These are phyloP conservation scores for Persicaria tinctoria DNA, from an alignment of 148 eudicot genomes.

Conservation along the genomic window DNA sequence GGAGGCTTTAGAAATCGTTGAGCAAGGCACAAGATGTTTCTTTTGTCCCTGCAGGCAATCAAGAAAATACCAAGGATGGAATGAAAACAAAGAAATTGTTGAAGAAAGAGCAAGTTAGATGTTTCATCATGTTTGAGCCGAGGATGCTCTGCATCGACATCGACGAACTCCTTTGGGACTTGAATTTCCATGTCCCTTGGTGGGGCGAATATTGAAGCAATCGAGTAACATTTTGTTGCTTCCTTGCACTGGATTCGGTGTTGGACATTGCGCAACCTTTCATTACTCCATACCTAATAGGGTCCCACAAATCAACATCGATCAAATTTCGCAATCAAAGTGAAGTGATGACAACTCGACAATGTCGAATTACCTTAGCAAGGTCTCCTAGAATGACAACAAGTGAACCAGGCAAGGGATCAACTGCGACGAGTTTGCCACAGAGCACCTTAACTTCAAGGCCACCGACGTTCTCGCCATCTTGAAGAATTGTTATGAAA, in stretches of 20 bases:
- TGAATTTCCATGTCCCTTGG: conserved; percentile 34
- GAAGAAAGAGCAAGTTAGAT: too few species aligned
- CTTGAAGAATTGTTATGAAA: conserved; percentile 65
- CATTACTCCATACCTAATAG: conserved; percentile 61
- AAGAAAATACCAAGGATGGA: too few species aligned
- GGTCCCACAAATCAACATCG: not conserved
- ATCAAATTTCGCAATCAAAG: not conserved
- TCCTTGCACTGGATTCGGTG: conserved; percentile 55
- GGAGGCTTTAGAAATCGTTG: too few species aligned
- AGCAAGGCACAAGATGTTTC: too few species aligned
- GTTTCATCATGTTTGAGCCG: too few species aligned
- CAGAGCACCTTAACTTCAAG: conserved; percentile 59
- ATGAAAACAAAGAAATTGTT: too few species aligned
- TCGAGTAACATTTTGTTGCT: conserved; percentile 37
- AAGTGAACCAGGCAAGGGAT: conserved; percentile 57
- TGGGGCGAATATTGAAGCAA: conserved; percentile 60
- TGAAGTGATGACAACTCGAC: not conserved
- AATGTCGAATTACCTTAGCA: conserved; percentile 36
- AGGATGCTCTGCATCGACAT: not conserved
- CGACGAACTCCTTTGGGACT: conserved; percentile 35
- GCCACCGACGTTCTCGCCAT: conserved; percentile 64
- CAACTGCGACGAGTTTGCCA: conserved; percentile 41
- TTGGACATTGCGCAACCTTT: conserved; percentile 45
- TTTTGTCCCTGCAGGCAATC: too few species aligned
- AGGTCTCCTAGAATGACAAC: conserved; percentile 63